These are phyloP conservation scores for Cucurbita maxima DNA, from an alignment of 306 rosid genomes.

Conservation along the genomic window DNA sequence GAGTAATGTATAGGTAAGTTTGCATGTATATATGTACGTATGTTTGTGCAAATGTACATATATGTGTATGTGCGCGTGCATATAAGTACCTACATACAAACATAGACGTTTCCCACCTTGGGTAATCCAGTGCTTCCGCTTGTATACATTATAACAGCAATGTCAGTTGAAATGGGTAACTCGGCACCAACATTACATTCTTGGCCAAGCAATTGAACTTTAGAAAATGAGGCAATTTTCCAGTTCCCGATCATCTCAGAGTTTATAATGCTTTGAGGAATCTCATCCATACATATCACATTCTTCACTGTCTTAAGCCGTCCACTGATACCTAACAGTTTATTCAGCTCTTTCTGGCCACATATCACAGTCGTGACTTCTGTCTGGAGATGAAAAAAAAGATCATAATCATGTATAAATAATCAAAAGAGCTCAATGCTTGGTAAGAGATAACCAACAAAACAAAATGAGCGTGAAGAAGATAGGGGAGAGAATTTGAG, in stretches of 20 bases:
- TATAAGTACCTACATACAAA: neutral
- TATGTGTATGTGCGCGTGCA: neutral
- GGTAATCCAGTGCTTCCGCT: conserved; percentile 99
- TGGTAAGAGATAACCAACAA: neutral
- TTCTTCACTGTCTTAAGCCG: conserved; percentile 67
- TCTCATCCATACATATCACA: conserved; percentile 70
- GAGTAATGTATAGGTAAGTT: neutral
- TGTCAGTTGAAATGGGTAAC: conserved; percentile 68
- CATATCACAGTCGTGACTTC: conserved; percentile 84
- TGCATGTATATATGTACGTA: neutral
- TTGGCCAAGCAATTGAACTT: conserved; percentile 58
- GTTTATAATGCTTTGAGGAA: conserved; percentile 35
- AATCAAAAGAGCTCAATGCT: neutral
- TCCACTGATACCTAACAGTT: conserved; percentile 48
- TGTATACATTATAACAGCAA: conserved; percentile 97
- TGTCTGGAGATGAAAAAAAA: conserved; percentile 40
- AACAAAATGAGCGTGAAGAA: neutral
- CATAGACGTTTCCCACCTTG: conserved; percentile 50
- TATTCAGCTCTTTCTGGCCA: conserved; percentile 71
- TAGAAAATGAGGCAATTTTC: conserved; percentile 41
- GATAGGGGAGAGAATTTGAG: neutral
- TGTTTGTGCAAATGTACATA: neutral
- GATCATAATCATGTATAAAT: neutral
- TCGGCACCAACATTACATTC: conserved; percentile 48
- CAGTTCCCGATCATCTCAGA: conserved; percentile 35